Percentiles rank a stretch among this genome's conserved stretches.
Conservation (phyloP, 2,329 filamentous ascomycete species). For the Hymenoscyphus linearis region DNA sequence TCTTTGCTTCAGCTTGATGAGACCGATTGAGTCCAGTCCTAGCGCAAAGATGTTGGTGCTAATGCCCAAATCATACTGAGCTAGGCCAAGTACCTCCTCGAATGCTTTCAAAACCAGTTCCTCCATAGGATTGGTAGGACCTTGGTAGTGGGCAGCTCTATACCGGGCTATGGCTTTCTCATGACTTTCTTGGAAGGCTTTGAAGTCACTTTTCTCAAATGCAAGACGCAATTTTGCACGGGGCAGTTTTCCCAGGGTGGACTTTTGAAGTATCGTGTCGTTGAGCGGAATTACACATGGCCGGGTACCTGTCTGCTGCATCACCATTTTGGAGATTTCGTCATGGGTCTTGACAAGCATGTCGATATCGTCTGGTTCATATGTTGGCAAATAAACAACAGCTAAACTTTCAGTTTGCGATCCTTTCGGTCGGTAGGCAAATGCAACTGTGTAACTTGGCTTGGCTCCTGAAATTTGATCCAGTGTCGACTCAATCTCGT, state of each 20-base stretch:
- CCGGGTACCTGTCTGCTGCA: constrained; percentile 13
- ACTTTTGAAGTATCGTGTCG: constrained; percentile 21
- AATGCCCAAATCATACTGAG: not conserved
- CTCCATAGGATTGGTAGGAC: too few relatives aligned
- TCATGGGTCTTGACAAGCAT: not conserved
- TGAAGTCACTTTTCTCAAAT: not conserved
- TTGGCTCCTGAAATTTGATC: constrained; percentile 29
- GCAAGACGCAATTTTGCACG: constrained; percentile 31
- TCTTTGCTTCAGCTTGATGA: constrained; percentile 8
- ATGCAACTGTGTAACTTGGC: constrained; percentile 35
- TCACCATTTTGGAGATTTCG: constrained; percentile 16
- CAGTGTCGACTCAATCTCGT: constrained; percentile 37
- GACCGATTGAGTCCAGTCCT: constrained; percentile 27
- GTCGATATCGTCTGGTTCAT: constrained; percentile 20
- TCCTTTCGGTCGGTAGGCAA: constrained; percentile 31
- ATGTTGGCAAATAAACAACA: constrained; percentile 37
- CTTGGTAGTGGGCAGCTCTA: too few relatives aligned
- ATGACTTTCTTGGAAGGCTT: not conserved
- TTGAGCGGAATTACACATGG: constrained; percentile 26
- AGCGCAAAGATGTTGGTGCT: not conserved
- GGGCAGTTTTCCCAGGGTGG: constrained; percentile 38
- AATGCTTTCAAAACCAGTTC: too few relatives aligned
- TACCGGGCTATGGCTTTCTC: too few relatives aligned
- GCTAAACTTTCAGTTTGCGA: constrained; percentile 36
- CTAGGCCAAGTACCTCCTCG: too few relatives aligned